phyloP scores from a whole-genome alignment of 2,329 filamentous ascomycete species.

The Scytalidium lignicola region DNA sequence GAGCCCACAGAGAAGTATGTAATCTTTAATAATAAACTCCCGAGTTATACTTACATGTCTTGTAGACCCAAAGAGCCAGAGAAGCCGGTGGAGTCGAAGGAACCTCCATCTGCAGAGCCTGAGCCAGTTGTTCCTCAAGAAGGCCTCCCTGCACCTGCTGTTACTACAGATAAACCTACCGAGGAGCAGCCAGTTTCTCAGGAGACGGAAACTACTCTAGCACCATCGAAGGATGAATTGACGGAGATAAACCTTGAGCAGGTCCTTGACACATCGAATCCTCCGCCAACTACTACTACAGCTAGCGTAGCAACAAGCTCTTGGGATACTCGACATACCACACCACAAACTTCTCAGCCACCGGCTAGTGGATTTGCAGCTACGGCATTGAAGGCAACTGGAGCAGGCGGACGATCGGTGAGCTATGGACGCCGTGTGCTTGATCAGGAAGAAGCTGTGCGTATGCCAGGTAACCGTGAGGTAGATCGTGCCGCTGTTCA shows the following conservation, averaged over 20 bases:
- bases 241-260: slow-evolving; percentile 92
- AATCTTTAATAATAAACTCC: slow-evolving; percentile 4
- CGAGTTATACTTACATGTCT: slow-evolving; percentile 12
- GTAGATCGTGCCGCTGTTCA: slow-evolving; percentile 91
- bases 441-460: slow-evolving; percentile 95
- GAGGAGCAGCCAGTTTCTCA: slow-evolving; percentile 23
- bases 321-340: slow-evolving; percentile 66
- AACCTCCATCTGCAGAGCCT: slow-evolving; percentile 37
- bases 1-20: slow-evolving; percentile 29
- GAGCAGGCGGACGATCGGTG: slow-evolving; percentile 58
- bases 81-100: slow-evolving; percentile 41
- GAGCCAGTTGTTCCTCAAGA: slow-evolving; percentile 13
- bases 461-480: slow-evolving; percentile 95
- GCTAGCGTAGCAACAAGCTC: slow-evolving; percentile 88
- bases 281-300: slow-evolving; percentile 73
- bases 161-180: slow-evolving; percentile 35
- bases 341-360: slow-evolving; percentile 55
- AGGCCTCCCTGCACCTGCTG: slow-evolving; percentile 27
- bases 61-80: slow-evolving; percentile 21
- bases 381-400: slow-evolving; percentile 74
- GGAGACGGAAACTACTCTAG: slow-evolving; percentile 46
- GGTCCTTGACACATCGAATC: slow-evolving; percentile 74
- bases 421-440: slow-evolving; percentile 82
- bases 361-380: slow-evolving; percentile 70
- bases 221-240: slow-evolving; percentile 73